Percentiles rank a stretch among this genome's conserved stretches.
Conservation (phyloP, 2,329 filamentous ascomycete species). For the Fusarium napiforme region DNA sequence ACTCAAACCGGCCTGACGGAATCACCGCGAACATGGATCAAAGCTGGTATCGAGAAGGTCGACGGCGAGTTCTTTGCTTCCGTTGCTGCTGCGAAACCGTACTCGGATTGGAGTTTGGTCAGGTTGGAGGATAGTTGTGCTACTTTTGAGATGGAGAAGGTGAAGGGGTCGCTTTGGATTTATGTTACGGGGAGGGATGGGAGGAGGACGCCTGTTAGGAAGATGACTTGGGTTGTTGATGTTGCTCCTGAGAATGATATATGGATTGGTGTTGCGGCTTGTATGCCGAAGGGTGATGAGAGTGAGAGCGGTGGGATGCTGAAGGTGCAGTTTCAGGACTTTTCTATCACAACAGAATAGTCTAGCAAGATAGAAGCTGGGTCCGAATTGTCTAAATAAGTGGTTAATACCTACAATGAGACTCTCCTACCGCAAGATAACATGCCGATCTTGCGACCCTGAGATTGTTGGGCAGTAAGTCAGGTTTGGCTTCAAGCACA, state of each 20-base stretch:
- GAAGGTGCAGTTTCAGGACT: neutral
- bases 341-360: neutral
- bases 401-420: too few species aligned
- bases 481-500: too few species aligned
- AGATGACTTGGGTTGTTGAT: constrained; percentile 10
- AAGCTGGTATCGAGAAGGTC: neutral
- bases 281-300: constrained; percentile 5
- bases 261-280: constrained; percentile 1
- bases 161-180: neutral
- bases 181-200: neutral
- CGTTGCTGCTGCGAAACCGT: neutral
- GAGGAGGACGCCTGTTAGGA: neutral
- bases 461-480: neutral
- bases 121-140: neutral
- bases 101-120: constrained; percentile 4
- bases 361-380: too few species aligned
- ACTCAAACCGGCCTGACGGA: neutral
- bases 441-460: neutral
- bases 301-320: neutral
- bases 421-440: too few species aligned
- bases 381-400: too few species aligned
- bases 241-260: neutral
- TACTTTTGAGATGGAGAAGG: neutral
- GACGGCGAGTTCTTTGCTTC: neutral
- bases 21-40: constrained; percentile 6